Evolutionary conservation across 2,329 filamentous ascomycete species (phyloP), one percentile per base, ranked within the genome.

Genomic region (Graphiopsis chlorocephala): DNA sequence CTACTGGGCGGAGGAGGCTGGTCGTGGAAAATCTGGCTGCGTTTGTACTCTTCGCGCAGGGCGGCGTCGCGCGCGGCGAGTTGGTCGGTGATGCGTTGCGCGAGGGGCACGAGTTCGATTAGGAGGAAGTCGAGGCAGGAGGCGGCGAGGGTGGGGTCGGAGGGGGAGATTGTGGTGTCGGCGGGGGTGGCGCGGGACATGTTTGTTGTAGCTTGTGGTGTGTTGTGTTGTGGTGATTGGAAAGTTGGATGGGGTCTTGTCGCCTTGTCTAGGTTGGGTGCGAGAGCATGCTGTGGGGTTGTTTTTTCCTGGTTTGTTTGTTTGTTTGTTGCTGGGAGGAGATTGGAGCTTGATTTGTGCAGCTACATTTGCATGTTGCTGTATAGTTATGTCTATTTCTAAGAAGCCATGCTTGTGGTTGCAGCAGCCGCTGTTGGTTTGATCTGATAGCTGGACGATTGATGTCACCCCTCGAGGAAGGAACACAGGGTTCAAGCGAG

Each of bases 51-150:
- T 61, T 72, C 72, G 50, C 71, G 64, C 67, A 81, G 66, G 26
- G 78, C 78, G 68, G 82, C 76, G 66, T 84, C 77, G 61, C 78
- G 75, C 31, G 79, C 80, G 65, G 88, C 86, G 4, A 92, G 83
- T 73, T 95, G 89, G 73, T 88, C 86, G 25, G 92, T 89, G 67
- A 98, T 85, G 69, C 95, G 88, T 78, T 96, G 92, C 5, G 94
- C 91, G 83, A 98, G 90, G 45, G 95, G 95, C 17, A 99, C 95
- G 63, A 99, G 87, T 81, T 99, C 95, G 76, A 98, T 98, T 72
- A 99, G 86, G 64, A 99, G 86, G 72, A 99, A 90, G 79, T 99
- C 95, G 72, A 99, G 88, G 76, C 91, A 93, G 56, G 94, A 95
- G 64, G 90, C 87, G 80, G 86, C 90, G 72, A 97, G 64, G 69